A percentile compares a stretch with the other conserved stretches of the same genome.
Conservation (phyloP, 2,329 filamentous ascomycete species). For the Lecanicillium sp. region DNA sequence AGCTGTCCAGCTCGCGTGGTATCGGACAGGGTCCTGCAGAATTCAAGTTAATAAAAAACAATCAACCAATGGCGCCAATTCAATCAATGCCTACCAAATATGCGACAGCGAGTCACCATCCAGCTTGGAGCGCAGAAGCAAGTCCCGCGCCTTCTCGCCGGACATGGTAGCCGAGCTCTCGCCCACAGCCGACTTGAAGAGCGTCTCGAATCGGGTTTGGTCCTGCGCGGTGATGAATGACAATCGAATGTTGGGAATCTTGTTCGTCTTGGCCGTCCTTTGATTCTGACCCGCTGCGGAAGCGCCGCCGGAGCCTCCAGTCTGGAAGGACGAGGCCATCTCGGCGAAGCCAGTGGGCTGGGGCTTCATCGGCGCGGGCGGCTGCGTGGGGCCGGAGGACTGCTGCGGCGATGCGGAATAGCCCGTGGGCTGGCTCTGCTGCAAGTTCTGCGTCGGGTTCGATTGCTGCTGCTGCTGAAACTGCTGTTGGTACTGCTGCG, state of each 20-base stretch:
- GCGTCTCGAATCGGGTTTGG: slow-evolving; percentile 92
- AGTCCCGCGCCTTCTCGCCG: slow-evolving; percentile 84
- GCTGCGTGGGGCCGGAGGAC: slow-evolving; percentile 36
- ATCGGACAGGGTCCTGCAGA: slow-evolving; percentile 76
- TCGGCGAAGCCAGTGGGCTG: slow-evolving; percentile 59
- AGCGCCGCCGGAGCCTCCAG: slow-evolving; percentile 33
- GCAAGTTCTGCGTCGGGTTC: slow-evolving; percentile 29
- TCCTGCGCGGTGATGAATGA: slow-evolving; percentile 95
- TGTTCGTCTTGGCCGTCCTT: slow-evolving; percentile 47
- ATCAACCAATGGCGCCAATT: slow-evolving; percentile 28
- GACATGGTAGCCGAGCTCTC: slow-evolving; percentile 79
- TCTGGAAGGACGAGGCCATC: slow-evolving; percentile 61
- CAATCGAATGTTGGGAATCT: slow-evolving; percentile 87
- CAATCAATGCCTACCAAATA: slow-evolving; percentile 56
- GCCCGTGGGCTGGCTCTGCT: slow-evolving; percentile 34
- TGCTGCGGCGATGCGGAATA: slow-evolving; percentile 45
- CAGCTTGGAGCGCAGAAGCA: slow-evolving; percentile 81
- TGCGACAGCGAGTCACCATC: slow-evolving; percentile 82
- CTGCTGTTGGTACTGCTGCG: slow-evolving; percentile 50
- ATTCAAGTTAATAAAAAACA: slow-evolving; percentile 10
- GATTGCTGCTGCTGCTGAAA: slow-evolving; percentile 36
- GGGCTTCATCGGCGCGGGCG: slow-evolving; percentile 55
- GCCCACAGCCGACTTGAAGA: slow-evolving; percentile 93
- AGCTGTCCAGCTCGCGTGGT: slow-evolving; percentile 94
- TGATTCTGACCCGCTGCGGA: slow-evolving; percentile 37